Evolutionary conservation across 345 rosid species (phyloP), one percentile per base, ranked within the genome.

Genomic region (Sisymbrium altissimum): DNA sequence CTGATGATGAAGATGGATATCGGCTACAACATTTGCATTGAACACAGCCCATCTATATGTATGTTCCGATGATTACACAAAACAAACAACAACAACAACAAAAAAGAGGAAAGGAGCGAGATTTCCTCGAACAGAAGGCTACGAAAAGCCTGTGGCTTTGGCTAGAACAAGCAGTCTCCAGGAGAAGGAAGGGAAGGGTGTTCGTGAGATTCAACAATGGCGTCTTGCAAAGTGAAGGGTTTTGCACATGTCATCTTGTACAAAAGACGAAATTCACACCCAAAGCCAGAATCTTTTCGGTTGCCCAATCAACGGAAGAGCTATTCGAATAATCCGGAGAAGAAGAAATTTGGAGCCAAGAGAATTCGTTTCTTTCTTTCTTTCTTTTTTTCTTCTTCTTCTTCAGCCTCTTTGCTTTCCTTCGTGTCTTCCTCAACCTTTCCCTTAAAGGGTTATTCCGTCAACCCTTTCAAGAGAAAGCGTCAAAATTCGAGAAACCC

Each of bases 21-120:
- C 87, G 82, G 18, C 86, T 60, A 64, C 97, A 87, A 68, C 92
- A 92, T 87, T 88, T 95, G 54, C 98, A 86, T 33, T 88, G 88
- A 54, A 85, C 88, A 84, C 98, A 95, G 58, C 99, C 99, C 98
- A 92, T 94, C 67, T 64, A 13, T 64, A 13, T 27, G 57, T 49
- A 30, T 41, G 53, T 49, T 43, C 41, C 13, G 27, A 48, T 19
- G 54, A 30, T 30, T 13, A 32, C 45, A 17, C 48, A 15, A 29
- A 14, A 23, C 5, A 0, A 18, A 15, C 18, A 14, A 23, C 5
- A 0, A 18, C 40, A 68, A 53, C 19, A 44, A 11, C n/a, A 30
- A 32, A 5, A 30, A 32, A 32, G 1, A 1, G 7, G 8, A 32
- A 32, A 32, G 35, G 4, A 32, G 35, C 39, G 46, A 68, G 45